These are phyloP conservation scores for Podosphaera leucotricha DNA, from an alignment of 2,329 filamentous ascomycete genomes.

Conservation along the genomic window DNA sequence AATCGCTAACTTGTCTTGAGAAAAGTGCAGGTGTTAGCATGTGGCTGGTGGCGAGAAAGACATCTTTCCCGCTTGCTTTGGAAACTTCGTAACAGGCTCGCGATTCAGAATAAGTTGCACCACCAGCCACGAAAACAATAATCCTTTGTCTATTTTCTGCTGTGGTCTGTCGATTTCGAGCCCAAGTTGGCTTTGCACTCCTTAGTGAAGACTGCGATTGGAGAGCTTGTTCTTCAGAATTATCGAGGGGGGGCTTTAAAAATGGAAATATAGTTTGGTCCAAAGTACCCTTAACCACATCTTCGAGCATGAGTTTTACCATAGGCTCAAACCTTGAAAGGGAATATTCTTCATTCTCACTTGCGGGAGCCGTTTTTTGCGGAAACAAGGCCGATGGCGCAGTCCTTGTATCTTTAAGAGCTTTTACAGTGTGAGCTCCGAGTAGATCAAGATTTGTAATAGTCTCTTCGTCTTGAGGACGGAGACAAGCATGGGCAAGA, in stretches of 20 bases:
- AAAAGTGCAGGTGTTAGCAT: conserved; percentile 78
- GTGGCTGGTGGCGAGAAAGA: conserved; percentile 77
- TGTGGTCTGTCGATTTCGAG: conserved; percentile 49
- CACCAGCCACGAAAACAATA: conserved; percentile 85
- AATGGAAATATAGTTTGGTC: conserved; percentile 48
- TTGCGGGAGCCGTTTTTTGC: conserved; percentile 30
- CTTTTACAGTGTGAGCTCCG: conserved; percentile 47
- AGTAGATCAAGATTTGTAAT: conserved; percentile 62
- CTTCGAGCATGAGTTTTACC: conserved; percentile 63
- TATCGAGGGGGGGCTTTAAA: conserved; percentile 41
- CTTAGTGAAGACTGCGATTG: conserved; percentile 52
- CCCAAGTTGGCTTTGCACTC: conserved; percentile 87
- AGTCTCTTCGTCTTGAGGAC: conserved; percentile 45
- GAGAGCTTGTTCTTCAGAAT: conserved; percentile 32
- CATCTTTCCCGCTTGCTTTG: conserved; percentile 45
- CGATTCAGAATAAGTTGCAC: conserved; percentile 79
- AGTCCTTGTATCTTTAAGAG: conserved; percentile 55
- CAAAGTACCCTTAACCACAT: conserved; percentile 40
- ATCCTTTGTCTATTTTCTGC: conserved; percentile 73
- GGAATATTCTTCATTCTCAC: conserved; percentile 49
- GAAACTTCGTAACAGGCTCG: conserved; percentile 76
- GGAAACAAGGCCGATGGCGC: conserved; percentile 46
- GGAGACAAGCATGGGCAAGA: conserved; percentile 59
- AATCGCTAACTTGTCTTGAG: conserved; percentile 57
- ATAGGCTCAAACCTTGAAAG: conserved; percentile 72